These are phyloP conservation scores for Leucaena leucocephala DNA, from an alignment of 306 rosid species.

Conservation along the genomic window DNA sequence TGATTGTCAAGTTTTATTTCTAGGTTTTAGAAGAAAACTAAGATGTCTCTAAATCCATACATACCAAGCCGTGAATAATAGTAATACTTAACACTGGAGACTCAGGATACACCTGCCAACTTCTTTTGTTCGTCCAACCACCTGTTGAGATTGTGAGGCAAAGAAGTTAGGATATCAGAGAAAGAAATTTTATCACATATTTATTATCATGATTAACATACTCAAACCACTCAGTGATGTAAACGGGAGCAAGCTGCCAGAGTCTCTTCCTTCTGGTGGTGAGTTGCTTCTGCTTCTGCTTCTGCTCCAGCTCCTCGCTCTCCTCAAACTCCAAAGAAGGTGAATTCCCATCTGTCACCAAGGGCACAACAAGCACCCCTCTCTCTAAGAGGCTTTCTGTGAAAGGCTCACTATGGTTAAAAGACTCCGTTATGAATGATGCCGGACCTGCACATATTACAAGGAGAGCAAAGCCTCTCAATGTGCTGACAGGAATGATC, in stretches of 20 bases:
- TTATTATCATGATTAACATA: slow-evolving; percentile 44
- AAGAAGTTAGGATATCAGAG: not conserved
- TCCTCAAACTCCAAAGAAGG: slow-evolving; percentile 67
- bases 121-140: slow-evolving; percentile 94
- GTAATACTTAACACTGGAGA: slow-evolving; percentile 84
- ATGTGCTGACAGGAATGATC: slow-evolving; percentile 63
- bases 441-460: slow-evolving; percentile 91
- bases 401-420: slow-evolving; percentile 72
- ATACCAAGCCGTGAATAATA: slow-evolving; percentile 23
- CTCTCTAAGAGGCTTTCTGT: slow-evolving; percentile 77
- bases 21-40: not conserved
- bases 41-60: not conserved
- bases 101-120: slow-evolving; percentile 76
- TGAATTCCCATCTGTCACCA: slow-evolving; percentile 68
- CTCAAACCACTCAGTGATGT: slow-evolving; percentile 71
- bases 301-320: too few species aligned
- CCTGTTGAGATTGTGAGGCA: slow-evolving; percentile 42
- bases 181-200: slow-evolving; percentile 9
- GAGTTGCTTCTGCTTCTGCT: slow-evolving; percentile 44
- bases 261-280: slow-evolving; percentile 71
- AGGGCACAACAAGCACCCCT: slow-evolving; percentile 88
- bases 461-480: slow-evolving; percentile 86
- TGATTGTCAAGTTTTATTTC: slow-evolving; percentile 6
- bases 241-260: slow-evolving; percentile 79
- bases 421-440: slow-evolving; percentile 65